Percentiles rank a stretch among this genome's conserved stretches.
phyloP scores from a whole-genome alignment of 441 rosid species.

The Eutrema salsugineum region DNA sequence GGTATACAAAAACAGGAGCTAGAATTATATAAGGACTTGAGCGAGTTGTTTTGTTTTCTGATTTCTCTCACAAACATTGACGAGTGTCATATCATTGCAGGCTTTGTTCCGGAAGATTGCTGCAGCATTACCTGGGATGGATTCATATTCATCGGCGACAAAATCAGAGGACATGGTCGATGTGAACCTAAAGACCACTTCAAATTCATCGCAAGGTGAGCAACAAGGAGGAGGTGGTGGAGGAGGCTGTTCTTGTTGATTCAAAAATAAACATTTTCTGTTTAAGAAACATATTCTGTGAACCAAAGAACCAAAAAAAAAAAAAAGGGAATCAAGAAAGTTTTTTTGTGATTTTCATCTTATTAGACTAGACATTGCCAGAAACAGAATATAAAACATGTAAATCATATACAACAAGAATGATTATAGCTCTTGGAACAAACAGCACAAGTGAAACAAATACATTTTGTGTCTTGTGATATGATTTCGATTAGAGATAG shows the following conservation, averaged over 20 bases:
- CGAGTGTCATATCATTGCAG: slow-evolving; percentile 29
- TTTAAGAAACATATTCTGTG: background rate
- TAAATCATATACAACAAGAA: background rate
- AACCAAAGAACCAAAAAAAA: too few species aligned
- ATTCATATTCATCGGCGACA: slow-evolving; percentile 46
- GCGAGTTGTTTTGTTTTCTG: too few species aligned
- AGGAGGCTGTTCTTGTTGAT: slow-evolving; percentile 24
- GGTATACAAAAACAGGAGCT: slow-evolving; percentile 25
- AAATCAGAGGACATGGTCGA: slow-evolving; percentile 73
- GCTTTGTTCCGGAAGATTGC: slow-evolving; percentile 65
- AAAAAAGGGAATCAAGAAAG: background rate
- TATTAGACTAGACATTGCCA: background rate
- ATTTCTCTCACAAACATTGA: background rate
- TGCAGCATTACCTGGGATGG: slow-evolving; percentile 66
- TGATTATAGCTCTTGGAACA: background rate
- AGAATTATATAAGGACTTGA: background rate
- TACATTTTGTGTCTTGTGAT: too few species aligned
- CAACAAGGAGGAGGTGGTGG: slow-evolving; percentile 46
- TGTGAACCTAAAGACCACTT: slow-evolving; percentile 55
- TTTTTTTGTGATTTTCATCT: background rate
- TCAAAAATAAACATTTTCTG: background rate
- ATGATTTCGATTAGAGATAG: background rate
- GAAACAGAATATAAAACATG: background rate
- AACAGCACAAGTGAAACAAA: too few species aligned
- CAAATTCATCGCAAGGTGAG: slow-evolving; percentile 48